Conservation (phyloP, 306 rosid genomes). For the Prosopis cineraria region DNA sequence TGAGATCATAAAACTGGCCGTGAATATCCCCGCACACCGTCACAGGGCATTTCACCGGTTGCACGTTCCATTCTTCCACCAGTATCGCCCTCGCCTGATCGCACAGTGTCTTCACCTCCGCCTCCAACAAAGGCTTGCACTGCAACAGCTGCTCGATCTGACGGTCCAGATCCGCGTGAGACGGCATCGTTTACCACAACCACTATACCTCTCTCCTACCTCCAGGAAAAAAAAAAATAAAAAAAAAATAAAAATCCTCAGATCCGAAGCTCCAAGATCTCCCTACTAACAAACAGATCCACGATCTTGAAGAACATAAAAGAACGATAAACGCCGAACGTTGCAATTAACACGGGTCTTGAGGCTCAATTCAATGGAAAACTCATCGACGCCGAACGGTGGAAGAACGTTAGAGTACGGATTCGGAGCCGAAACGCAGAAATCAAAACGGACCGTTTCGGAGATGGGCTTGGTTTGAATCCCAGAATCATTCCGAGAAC, state of each 20-base stretch:
- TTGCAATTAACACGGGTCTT: neutral
- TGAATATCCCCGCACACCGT: slow-evolving; percentile 98
- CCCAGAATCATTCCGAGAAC: slow-evolving; percentile 28
- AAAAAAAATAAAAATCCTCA: neutral
- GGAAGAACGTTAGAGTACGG: slow-evolving; percentile 14
- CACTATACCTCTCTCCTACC: neutral
- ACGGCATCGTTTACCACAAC: slow-evolving; percentile 46
- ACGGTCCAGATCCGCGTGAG: slow-evolving; percentile 70
- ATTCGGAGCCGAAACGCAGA: slow-evolving; percentile 22
- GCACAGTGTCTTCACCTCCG: slow-evolving; percentile 63
- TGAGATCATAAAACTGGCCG: slow-evolving; percentile 96
- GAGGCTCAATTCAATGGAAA: neutral
- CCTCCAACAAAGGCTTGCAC: slow-evolving; percentile 58
- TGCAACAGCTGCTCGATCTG: slow-evolving; percentile 70
- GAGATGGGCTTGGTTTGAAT: slow-evolving; percentile 31
- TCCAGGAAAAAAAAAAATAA: neutral
- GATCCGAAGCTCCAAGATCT: slow-evolving; percentile 38
- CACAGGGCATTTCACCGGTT: slow-evolving; percentile 96
- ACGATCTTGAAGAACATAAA: slow-evolving; percentile 11
- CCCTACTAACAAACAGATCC: slow-evolving; percentile 13
- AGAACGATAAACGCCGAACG: neutral
- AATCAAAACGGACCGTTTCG: slow-evolving; percentile 38
- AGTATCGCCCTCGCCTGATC: slow-evolving; percentile 79
- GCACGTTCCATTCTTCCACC: slow-evolving; percentile 98
- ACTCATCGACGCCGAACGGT: slow-evolving; percentile 14